These are phyloP conservation scores for Aspergillus sp. DNA, from an alignment of 2,329 filamentous ascomycete genomes.

Conservation along the genomic window DNA sequence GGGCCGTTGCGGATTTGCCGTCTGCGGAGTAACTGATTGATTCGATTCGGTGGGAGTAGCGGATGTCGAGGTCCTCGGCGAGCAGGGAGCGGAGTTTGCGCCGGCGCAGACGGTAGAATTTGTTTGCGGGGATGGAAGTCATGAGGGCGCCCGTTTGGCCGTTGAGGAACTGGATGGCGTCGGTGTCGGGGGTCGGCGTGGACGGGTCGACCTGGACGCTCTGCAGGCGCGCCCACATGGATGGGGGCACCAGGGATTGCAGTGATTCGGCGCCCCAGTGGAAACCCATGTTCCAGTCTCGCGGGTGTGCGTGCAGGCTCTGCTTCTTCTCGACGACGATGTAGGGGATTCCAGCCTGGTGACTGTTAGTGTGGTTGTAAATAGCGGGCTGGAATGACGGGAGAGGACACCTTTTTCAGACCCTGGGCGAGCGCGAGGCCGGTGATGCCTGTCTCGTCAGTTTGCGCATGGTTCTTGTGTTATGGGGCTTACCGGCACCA, in stretches of 20 bases:
- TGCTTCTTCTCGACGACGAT: conserved; percentile 28
- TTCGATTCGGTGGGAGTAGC: conserved; percentile 22
- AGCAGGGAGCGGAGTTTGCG: conserved; percentile 29
- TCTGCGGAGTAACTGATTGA: conserved; percentile 18
- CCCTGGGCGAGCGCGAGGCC: conserved; percentile 45
- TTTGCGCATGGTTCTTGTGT: background rate
- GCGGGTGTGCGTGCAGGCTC: conserved; percentile 17
- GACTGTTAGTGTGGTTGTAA: background rate
- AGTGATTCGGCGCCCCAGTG: conserved; percentile 31
- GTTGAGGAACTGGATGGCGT: conserved; percentile 26
- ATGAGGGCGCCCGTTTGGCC: conserved; percentile 26
- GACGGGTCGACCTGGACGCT: conserved; percentile 29
- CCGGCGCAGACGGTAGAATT: conserved; percentile 30
- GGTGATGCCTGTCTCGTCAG: conserved; percentile 36
- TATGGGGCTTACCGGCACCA: conserved; percentile 17
- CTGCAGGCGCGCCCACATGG: conserved; percentile 27
- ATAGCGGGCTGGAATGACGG: background rate
- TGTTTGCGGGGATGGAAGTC: conserved; percentile 26
- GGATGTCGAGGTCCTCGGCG: conserved; percentile 25
- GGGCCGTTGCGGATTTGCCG: conserved; percentile 15
- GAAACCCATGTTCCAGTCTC: conserved; percentile 37
- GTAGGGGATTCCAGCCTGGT: conserved; percentile 24
- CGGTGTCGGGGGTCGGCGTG: conserved; percentile 21
- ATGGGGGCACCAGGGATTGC: conserved; percentile 21
- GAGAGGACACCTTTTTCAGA: conserved; percentile 34